Evolutionary conservation across 306 rosid genomes (phyloP), one percentile per base, ranked within the genome.

Genomic region (Mimosa pudica): DNA sequence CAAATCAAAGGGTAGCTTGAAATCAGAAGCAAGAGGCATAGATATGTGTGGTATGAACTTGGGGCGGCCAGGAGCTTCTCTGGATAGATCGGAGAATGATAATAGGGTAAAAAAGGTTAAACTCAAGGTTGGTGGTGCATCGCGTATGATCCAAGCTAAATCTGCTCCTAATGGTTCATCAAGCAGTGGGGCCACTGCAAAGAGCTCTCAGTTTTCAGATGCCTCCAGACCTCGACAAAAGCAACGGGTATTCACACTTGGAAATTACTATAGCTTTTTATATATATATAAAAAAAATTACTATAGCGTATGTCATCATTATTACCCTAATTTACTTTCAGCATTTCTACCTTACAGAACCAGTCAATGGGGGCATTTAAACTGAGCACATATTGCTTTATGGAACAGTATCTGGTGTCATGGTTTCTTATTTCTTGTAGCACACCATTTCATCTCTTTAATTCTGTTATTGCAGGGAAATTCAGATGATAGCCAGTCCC

Each of bases 81-180:
- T 80, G 66, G 93, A 92, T 79, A 91, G 92, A 61, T 85, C 78
- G 48, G 92, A 86, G 83, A 90, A 83, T 51, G 94, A 92, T 54
- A 91, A 49, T 73, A 90, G 79, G 88, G 91, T 92, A 71, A 95
- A 91, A 80, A 95, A 88, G 86, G 93, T 92, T 73, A 95, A 91
- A 79, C 98, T 95, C 70, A 95, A 82, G 90, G 96, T 92, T 79
- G 84, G 96, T 35, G 97, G 98, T 46, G 92, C 85, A 66, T 90
- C 86, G 0, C 88, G 89, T 14, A 91, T 95, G 41, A 90, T 91
- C 83, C 90, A 89, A 88, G 89, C 97, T 57, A 90, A 90, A 78
- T 85, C 96, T 65, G 71, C 90, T 47, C 83, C 90, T 61, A 94
- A 91, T 67, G 94, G 93, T 58, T 84, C 87, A 52, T 76, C 88